These are phyloP conservation scores for Aspergillus hancockii DNA, from an alignment of 495 filamentous ascomycete species.

Conservation along the genomic window DNA sequence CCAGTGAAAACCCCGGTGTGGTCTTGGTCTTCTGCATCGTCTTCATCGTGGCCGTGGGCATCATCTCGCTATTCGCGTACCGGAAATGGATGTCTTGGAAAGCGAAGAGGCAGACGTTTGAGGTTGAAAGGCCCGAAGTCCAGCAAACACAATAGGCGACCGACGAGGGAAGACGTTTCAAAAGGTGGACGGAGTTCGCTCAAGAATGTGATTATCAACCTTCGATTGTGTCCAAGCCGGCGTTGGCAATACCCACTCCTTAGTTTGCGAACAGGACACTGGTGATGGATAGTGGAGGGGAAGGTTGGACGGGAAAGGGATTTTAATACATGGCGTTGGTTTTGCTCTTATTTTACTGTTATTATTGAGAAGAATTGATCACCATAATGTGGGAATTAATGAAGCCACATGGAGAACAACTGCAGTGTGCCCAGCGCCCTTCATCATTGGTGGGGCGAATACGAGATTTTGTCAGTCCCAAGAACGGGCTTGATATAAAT, in stretches of 20 bases:
- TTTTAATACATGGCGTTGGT: neutral
- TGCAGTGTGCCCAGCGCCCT: too few species aligned
- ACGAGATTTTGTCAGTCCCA: too few species aligned
- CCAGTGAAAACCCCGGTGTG: conserved; percentile 49
- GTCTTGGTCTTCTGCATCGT: conserved; percentile 57
- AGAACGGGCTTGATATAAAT: too few species aligned
- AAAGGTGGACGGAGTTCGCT: neutral
- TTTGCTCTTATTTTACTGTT: neutral
- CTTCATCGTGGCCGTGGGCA: conserved; percentile 45
- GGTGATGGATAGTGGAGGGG: neutral
- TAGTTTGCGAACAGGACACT: neutral
- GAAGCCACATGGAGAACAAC: too few species aligned
- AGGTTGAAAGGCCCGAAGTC: conserved; percentile 8
- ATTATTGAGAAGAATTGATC: neutral
- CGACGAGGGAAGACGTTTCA: neutral
- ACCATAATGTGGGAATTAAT: neutral
- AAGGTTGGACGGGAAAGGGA: too few species aligned
- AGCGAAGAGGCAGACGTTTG: conserved; percentile 32
- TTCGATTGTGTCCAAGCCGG: conserved; percentile 1
- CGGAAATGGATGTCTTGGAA: conserved; percentile 40
- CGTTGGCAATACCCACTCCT: conserved; percentile 1
- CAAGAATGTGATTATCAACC: neutral
- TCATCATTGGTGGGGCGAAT: too few species aligned
- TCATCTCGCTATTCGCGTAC: conserved; percentile 45
- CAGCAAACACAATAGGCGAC: neutral